Evolutionary conservation across 495 filamentous ascomycete genomes (phyloP), one percentile per base, ranked within the genome.

Genomic region (Lophiotrema nucula): DNA sequence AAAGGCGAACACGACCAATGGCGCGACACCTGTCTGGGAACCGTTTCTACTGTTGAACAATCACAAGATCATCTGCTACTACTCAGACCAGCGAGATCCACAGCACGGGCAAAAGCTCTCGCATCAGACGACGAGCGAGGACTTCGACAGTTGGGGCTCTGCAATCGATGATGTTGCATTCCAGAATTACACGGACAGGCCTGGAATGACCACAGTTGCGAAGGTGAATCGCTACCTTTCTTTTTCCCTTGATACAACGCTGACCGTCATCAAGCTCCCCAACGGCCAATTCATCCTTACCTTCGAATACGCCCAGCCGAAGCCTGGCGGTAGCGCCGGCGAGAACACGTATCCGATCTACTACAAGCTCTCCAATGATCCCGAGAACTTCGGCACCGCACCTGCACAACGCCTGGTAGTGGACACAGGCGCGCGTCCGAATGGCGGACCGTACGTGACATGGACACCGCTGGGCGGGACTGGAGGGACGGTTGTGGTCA

Each of bases 11-110:
- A 81, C 86, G 0, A 72, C 76, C 48, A 86, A 87, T 68, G 84
- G 83, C 2, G 46, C 77, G 31, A 84, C 83, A 0, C 82, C 85
- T 3, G 78, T 88, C 2, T 88, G 85, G 86, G 86, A 89, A 69
- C 86, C 86, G 0, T 87, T 84, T 65, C 65, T 88, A 27, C 51
- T 88, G 69, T 57, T 68, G 16, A 64, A 76, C 51, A 56, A 42
- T 13, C 10, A 35, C n/a, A 73, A 82, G 55, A 65, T 88, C 18
- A 74, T 86, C 15, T 70, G 70, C 69, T 89, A 83, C 69, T 89
- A 88, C 69, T 81, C 84, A 1, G 85, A 88, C 62, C 85, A 88
- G 62, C 75, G 85, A 25, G 83, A 88, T 62, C 66, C 75, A 6
- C 71, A 49, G 22, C 41, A 70, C 1, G 83, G 83, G 19, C 85